Evolutionary conservation across 306 rosid species (phyloP).

Genomic region (Parietaria judaica): DNA sequence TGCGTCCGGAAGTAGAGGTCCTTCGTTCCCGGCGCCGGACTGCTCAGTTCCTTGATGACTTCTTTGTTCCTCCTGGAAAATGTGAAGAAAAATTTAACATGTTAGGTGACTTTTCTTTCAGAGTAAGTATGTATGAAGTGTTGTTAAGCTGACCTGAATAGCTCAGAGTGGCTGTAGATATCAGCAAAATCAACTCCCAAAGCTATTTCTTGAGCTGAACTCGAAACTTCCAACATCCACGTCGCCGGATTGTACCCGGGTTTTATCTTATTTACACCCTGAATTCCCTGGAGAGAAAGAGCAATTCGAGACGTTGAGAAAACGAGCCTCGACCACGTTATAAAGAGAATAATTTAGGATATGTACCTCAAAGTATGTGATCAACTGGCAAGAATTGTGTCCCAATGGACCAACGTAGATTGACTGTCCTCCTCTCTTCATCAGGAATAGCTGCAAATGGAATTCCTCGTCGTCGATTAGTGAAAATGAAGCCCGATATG

Average conservation of each 20-base stretch:
- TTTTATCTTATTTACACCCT: slow-evolving; percentile 28
- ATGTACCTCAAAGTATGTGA: slow-evolving; percentile 37
- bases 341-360: too few relatives aligned
- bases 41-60: slow-evolving; percentile 42
- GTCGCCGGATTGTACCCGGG: slow-evolving; percentile 41
- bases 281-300: slow-evolving; percentile 20
- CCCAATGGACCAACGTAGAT: slow-evolving; percentile 42
- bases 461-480: slow-evolving; percentile 2
- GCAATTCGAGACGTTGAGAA: background rate
- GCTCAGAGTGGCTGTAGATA: slow-evolving; percentile 25
- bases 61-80: slow-evolving; percentile 44
- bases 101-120: too few relatives aligned
- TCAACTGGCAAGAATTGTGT: slow-evolving; percentile 24
- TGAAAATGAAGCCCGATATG: too few relatives aligned
- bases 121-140: too few relatives aligned
- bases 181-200: slow-evolving; percentile 29
- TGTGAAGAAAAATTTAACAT: too few relatives aligned
- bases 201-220: slow-evolving; percentile 23
- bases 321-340: too few relatives aligned
- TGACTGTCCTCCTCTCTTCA: slow-evolving; percentile 41
- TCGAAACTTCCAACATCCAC: slow-evolving; percentile 42
- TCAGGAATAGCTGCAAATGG: slow-evolving; percentile 27
- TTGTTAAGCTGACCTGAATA: slow-evolving; percentile 18
- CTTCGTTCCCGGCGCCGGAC: slow-evolving; percentile 37
- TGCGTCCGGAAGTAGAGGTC: slow-evolving; percentile 45